phyloP scores from a whole-genome alignment of 768 basidiomycete species.

The Auricularia heimuer region DNA sequence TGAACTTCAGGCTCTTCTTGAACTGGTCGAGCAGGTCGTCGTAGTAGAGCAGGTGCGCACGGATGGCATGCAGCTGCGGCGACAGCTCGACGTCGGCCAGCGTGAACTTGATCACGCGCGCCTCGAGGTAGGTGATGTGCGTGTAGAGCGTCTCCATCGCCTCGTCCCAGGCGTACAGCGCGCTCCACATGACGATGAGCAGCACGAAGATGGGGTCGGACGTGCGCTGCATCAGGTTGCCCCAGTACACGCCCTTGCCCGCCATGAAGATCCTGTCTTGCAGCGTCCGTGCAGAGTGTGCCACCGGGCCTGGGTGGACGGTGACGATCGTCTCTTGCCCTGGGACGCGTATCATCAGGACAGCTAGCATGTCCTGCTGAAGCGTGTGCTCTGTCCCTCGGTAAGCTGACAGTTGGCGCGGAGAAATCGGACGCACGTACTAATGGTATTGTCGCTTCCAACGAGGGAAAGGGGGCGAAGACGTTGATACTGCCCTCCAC shows the following conservation, averaged over 20 bases:
- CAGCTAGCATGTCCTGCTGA: slow-evolving; percentile 1
- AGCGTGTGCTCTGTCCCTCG: background rate
- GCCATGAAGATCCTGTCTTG: slow-evolving; percentile 4
- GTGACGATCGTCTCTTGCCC: background rate
- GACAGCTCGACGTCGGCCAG: slow-evolving; percentile 31
- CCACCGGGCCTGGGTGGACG: slow-evolving; percentile 3
- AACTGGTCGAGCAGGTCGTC: slow-evolving; percentile 45
- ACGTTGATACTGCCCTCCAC: background rate
- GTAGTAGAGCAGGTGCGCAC: slow-evolving; percentile 50
- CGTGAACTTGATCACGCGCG: slow-evolving; percentile 29
- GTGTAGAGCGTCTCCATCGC: slow-evolving; percentile 40
- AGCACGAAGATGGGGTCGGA: slow-evolving; percentile 48
- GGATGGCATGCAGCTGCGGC: slow-evolving; percentile 43
- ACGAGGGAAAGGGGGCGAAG: background rate
- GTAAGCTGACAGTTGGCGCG: background rate
- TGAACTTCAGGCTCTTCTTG: slow-evolving; percentile 38
- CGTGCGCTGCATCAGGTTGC: slow-evolving; percentile 21
- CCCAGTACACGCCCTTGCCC: slow-evolving; percentile 29
- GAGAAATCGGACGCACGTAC: background rate
- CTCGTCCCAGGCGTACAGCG: slow-evolving; percentile 55
- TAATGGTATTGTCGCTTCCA: background rate
- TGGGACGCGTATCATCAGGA: background rate
- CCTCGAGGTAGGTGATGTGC: slow-evolving; percentile 43
- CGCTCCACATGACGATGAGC: slow-evolving; percentile 45
- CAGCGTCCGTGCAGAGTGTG: slow-evolving; percentile 2